Percentiles rank a stretch among this genome's conserved stretches.
These are phyloP conservation scores for Suhomyces ambrosiae DNA, from an alignment of 1,139 yeast genomes.

Conservation along the genomic window DNA sequence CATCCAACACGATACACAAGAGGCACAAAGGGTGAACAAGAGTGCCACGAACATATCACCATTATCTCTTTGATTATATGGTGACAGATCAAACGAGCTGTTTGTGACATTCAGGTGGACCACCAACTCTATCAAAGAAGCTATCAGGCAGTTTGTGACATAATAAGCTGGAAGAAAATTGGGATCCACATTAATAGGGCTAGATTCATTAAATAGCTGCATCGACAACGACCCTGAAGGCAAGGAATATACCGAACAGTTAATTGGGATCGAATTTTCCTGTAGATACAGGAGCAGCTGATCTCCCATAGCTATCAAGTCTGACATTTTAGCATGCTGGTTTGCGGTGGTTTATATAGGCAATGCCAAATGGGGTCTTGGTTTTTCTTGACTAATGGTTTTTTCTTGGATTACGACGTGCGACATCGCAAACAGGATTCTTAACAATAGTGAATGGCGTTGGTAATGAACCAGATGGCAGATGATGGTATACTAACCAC, in stretches of 20 bases:
- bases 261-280: conserved; percentile 25
- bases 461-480: too few relatives aligned
- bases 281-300: conserved; percentile 24
- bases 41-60: conserved; percentile 51
- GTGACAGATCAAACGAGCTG: conserved; percentile 13
- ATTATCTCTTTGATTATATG: conserved; percentile 34
- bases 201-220: conserved; percentile 21
- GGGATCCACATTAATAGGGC: conserved; percentile 18
- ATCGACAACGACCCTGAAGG: conserved; percentile 32
- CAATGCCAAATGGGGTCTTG: conserved; percentile 7
- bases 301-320: conserved; percentile 21
- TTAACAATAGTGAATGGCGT: too few relatives aligned
- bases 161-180: conserved; percentile 43
- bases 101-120: conserved; percentile 7
- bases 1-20: conserved; percentile 56
- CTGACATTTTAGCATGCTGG: conserved; percentile 8
- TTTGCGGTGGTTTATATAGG: neutral
- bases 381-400: conserved; percentile 2
- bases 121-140: conserved; percentile 18
- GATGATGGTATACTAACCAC: too few relatives aligned
- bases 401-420: too few relatives aligned
- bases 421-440: too few relatives aligned
- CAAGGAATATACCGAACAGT: conserved; percentile 44
- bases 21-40: conserved; percentile 42
- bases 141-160: conserved; percentile 43